These are phyloP conservation scores for Plasmodium coatneyi DNA, from an alignment of 169 alveolate genomes.

Conservation along the genomic window DNA sequence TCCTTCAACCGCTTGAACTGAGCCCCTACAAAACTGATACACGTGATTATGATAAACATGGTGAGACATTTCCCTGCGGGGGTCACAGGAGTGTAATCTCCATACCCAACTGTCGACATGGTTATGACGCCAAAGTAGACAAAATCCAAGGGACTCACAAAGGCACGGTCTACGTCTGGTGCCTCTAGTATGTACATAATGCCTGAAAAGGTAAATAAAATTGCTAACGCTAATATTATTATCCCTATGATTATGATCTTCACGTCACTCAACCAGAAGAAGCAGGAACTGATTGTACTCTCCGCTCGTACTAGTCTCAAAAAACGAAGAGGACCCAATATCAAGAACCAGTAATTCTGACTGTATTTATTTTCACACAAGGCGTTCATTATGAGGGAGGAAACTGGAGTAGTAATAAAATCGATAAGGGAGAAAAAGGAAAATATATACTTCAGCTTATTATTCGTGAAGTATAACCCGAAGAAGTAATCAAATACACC, in stretches of 20 bases:
- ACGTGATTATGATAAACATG: constrained; percentile 77
- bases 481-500: constrained; percentile 78
- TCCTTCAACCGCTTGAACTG: constrained; percentile 84
- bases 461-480: constrained; percentile 76
- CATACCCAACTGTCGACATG: constrained; percentile 87
- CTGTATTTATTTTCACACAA: constrained; percentile 58
- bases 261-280: constrained; percentile 82
- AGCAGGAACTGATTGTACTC: constrained; percentile 79
- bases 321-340: constrained; percentile 82
- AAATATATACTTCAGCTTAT: constrained; percentile 76
- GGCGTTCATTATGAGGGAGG: constrained; percentile 76
- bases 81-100: constrained; percentile 84
- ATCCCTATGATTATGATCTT: constrained; percentile 83
- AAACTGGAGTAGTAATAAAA: constrained; percentile 82
- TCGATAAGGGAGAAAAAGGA: constrained; percentile 83
- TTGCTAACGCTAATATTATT: constrained; percentile 79
- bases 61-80: constrained; percentile 77
- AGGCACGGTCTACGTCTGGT: constrained; percentile 76
- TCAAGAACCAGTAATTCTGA: constrained; percentile 75
- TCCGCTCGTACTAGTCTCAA: constrained; percentile 84
- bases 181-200: constrained; percentile 84
- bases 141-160: constrained; percentile 81
- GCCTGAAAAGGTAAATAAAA: constrained; percentile 85
- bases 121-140: constrained; percentile 85
- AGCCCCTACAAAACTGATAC: constrained; percentile 83